Evolutionary conservation across 1,139 yeast genomes (phyloP).

Genomic region (Debaryomyces nepalensis): DNA sequence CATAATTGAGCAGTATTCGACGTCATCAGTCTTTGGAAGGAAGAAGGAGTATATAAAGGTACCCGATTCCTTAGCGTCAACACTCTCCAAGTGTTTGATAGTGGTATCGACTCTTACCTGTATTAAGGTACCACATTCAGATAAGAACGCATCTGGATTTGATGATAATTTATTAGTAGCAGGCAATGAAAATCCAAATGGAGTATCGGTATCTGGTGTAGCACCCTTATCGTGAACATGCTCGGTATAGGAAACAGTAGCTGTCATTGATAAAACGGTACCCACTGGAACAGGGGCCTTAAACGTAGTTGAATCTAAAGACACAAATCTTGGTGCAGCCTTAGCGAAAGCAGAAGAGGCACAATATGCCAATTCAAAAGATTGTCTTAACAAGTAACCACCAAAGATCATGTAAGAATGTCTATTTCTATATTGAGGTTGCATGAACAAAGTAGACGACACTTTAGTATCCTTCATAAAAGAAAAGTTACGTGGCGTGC

Average conservation of each 20-base stretch:
- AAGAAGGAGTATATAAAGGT: conserved; percentile 87
- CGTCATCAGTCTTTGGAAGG: conserved; percentile 62
- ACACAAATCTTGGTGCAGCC: conserved; percentile 84
- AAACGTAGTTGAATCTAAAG: conserved; percentile 88
- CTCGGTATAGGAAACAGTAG: conserved; percentile 83
- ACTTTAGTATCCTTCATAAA: conserved; percentile 75
- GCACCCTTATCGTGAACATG: conserved; percentile 55
- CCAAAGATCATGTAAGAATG: conserved; percentile 95
- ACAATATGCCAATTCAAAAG: conserved; percentile 91
- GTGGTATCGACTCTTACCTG: conserved; percentile 88
- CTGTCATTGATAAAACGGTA: conserved; percentile 78
- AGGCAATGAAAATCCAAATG: conserved; percentile 56
- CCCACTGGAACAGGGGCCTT: conserved; percentile 96
- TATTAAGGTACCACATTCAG: conserved; percentile 82
- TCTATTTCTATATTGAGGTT: conserved; percentile 93
- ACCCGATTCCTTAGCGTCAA: conserved; percentile 72
- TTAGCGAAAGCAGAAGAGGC: conserved; percentile 87
- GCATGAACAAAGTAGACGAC: conserved; percentile 84
- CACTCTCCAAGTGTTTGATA: conserved; percentile 69
- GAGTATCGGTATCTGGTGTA: conserved; percentile 37
- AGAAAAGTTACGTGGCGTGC: conserved; percentile 50
- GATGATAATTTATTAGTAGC: conserved; percentile 58
- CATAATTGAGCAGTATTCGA: conserved; percentile 66
- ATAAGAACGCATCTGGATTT: conserved; percentile 62
- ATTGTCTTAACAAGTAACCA: conserved; percentile 87